phyloP scores from a whole-genome alignment of 148 eudicot genomes.

The Cornus kousa region DNA sequence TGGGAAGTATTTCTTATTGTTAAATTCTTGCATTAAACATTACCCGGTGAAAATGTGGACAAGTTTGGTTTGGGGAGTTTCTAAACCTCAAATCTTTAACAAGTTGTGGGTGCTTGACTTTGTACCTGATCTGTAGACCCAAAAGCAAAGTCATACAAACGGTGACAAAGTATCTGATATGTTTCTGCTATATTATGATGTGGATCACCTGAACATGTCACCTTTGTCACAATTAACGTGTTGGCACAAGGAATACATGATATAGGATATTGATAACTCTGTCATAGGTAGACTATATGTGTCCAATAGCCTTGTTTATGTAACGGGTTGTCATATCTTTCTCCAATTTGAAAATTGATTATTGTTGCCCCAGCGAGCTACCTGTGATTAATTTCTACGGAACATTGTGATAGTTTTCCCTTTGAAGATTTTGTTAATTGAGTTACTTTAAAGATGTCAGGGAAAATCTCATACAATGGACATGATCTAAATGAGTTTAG shows the following conservation, averaged over 20 bases:
- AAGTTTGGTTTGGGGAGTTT: not conserved
- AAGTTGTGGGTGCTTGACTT: not conserved
- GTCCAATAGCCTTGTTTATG: slow-evolving; percentile 1
- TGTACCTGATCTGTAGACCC: not conserved
- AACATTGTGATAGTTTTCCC: not conserved
- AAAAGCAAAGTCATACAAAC: no score
- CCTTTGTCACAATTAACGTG: not conserved
- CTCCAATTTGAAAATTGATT: not conserved
- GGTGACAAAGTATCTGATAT: not conserved
- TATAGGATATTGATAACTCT: not conserved
- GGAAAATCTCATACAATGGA: slow-evolving; percentile 75
- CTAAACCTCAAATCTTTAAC: not conserved
- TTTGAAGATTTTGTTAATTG: slow-evolving; percentile 4
- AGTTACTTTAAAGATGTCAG: slow-evolving; percentile 61
- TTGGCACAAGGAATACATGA: not conserved
- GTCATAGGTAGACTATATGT: not conserved
- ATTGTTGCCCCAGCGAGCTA: not conserved
- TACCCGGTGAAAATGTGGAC: not conserved
- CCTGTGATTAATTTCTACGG: not conserved
- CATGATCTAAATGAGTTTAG: slow-evolving; percentile 67
- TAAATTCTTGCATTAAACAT: not conserved
- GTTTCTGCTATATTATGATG: not conserved
- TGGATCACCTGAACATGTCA: not conserved
- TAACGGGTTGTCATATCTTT: not conserved
- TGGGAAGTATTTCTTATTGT: not conserved